phyloP scores from a whole-genome alignment of 805 yeast species.

The Saccharomycopsis sp. region DNA sequence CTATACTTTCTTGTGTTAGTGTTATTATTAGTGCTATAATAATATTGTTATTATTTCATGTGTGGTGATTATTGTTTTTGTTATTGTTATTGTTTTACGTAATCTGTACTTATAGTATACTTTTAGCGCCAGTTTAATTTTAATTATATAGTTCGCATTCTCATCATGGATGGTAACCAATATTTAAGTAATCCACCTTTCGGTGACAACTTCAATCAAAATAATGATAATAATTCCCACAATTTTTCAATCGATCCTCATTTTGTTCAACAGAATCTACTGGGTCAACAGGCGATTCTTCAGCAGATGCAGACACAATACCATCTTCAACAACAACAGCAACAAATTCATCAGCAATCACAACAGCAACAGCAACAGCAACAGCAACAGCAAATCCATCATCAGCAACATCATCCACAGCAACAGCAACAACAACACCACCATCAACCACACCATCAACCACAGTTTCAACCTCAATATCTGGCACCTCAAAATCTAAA shows the following conservation, averaged over 20 bases:
- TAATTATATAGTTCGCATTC: too few species aligned
- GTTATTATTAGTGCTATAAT: too few species aligned
- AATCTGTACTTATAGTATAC: too few species aligned
- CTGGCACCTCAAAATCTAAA: slow-evolving; percentile 20
- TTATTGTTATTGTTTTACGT: too few species aligned
- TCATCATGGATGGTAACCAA: background rate
- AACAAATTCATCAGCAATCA: background rate
- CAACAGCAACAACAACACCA: background rate
- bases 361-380: background rate
- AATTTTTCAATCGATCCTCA: background rate
- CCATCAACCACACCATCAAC: background rate
- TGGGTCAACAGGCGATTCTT: background rate
- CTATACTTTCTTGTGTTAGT: too few species aligned
- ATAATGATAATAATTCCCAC: background rate
- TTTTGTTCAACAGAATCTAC: background rate
- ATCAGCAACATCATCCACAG: slow-evolving; percentile 1
- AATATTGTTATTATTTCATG: too few species aligned
- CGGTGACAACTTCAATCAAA: background rate
- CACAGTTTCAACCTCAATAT: slow-evolving; percentile 7
- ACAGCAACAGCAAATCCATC: background rate
- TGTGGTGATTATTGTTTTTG: too few species aligned
- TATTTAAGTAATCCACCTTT: background rate
- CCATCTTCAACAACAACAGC: background rate
- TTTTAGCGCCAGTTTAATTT: too few species aligned
- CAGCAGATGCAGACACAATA: slow-evolving; percentile 1